phyloP scores from a whole-genome alignment of 345 rosid species.

The Rhizophora mangle region DNA sequence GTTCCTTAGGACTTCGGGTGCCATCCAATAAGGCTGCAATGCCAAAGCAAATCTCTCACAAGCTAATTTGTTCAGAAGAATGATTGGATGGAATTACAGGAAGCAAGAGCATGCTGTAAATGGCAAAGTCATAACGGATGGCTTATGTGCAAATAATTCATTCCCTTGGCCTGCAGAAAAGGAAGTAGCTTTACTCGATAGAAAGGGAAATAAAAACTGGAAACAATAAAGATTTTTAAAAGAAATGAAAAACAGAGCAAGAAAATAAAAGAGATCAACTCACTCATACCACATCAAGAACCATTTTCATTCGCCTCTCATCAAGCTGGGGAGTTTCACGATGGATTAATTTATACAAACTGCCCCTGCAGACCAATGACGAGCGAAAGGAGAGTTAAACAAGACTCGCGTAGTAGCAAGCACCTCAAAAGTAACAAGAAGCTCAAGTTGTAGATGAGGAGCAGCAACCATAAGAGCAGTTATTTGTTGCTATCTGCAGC shows the following conservation, averaged over 20 bases:
- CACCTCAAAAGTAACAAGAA: no score
- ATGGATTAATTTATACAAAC: slow-evolving; percentile 84
- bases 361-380: slow-evolving; percentile 58
- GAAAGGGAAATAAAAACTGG: background rate
- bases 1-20: slow-evolving; percentile 94
- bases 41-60: slow-evolving; percentile 15
- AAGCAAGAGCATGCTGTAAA: background rate
- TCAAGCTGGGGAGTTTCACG: slow-evolving; percentile 71
- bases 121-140: slow-evolving; percentile 47
- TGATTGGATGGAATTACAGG: background rate
- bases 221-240: background rate
- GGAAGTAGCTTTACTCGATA: slow-evolving; percentile 12
- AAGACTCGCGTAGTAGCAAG: background rate
- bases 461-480: no score
- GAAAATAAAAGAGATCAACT: background rate
- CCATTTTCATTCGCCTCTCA: slow-evolving; percentile 91
- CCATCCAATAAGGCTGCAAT: slow-evolving; percentile 99
- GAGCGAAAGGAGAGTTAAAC: background rate
- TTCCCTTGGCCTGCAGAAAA: slow-evolving; percentile 79
- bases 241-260: slow-evolving; percentile 8
- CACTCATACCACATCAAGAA: slow-evolving; percentile 80
- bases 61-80: background rate
- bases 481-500: no score
- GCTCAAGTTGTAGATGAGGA: no score
- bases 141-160: slow-evolving; percentile 93